Evolutionary conservation across 352 stramenopile genomes (phyloP).

Genomic region (Ophiocytium majus): DNA sequence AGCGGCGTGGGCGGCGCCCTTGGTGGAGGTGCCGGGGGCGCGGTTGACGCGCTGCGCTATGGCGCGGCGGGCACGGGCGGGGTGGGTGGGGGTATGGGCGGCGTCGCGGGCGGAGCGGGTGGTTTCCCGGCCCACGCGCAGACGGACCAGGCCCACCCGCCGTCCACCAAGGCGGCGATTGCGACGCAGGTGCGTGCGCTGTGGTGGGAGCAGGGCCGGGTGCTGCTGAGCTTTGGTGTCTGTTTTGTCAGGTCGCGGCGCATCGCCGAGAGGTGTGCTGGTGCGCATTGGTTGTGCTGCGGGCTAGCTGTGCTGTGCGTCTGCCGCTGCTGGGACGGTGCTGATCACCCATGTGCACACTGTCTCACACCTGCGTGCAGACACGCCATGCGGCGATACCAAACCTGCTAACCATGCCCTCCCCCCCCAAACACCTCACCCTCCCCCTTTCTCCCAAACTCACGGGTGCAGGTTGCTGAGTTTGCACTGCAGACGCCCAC

Average conservation of each 20-base stretch:
- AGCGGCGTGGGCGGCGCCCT: too few relatives aligned
- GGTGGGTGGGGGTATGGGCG: neutral
- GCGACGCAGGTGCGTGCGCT: neutral
- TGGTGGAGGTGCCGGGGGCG: neutral
- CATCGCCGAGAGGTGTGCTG: too few relatives aligned
- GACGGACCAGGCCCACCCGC: neutral
- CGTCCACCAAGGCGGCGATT: neutral
- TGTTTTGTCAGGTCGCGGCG: too few relatives aligned
- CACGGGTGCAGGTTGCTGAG: neutral
- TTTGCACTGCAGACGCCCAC: neutral
- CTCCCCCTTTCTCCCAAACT: neutral
- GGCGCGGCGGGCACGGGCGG: neutral
- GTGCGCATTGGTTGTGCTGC: neutral
- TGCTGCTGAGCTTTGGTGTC: neutral
- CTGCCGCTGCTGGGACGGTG: neutral
- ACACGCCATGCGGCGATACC: neutral
- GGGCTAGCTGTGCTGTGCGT: neutral
- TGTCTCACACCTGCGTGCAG: neutral
- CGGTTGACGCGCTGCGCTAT: neutral
- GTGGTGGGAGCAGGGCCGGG: neutral
- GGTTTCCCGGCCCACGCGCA: neutral
- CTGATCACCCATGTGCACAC: too few relatives aligned
- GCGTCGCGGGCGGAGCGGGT: neutral
- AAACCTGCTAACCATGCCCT: neutral
- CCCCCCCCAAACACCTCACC: neutral